Evolutionary conservation across 129 eudicot species (phyloP), one percentile per base, ranked within the genome.

Genomic region (Helichrysum umbraculigerum): DNA sequence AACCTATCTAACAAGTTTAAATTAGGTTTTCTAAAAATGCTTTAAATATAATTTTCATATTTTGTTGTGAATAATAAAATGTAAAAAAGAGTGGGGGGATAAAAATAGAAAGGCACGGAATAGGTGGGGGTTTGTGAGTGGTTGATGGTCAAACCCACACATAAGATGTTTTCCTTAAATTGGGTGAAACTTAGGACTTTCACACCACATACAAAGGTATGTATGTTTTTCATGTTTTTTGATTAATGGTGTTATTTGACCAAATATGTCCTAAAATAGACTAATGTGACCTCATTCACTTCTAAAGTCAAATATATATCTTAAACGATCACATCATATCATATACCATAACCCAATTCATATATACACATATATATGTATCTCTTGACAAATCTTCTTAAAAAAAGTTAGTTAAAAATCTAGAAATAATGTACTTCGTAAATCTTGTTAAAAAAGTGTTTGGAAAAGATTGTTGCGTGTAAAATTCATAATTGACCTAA

Each of bases 181-280:
- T 33, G 72, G 65, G 72, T 20, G 66, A 65, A 44, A 75, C 51
- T 44, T 76, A 66, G 80, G 73, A 51, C 52, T 32, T 20, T 76
- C 80, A 66, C 73, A 66, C 79, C 56, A 47, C 79, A 51, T 20
- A 75, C 72, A 34, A 60, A 54, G 68, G 69, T 37, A 1, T 73
- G 10, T 60, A 44, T 59, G 29, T 11, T 17, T 25, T 28, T 19
- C 58, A 73, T 39, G 35, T 58, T 73, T 41, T 28, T 47, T 50
- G 0, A 32, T 32, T 29, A 62, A n/a, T 67, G 73, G 66, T 58
- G 39, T 56, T 22, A 57, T 66, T 76, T 76, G 74, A 67, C 74
- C 67, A 76, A 47, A 17, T 44, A n/a, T 67, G 44, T 29, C 16
- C 25, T 67, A 67, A 52, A 74, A 61, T 74, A 74, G 71, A 61